Evolutionary conservation across 2,329 filamentous ascomycete genomes (phyloP), one percentile per base, ranked within the genome.

Genomic region (Calonectria honghensis): DNA sequence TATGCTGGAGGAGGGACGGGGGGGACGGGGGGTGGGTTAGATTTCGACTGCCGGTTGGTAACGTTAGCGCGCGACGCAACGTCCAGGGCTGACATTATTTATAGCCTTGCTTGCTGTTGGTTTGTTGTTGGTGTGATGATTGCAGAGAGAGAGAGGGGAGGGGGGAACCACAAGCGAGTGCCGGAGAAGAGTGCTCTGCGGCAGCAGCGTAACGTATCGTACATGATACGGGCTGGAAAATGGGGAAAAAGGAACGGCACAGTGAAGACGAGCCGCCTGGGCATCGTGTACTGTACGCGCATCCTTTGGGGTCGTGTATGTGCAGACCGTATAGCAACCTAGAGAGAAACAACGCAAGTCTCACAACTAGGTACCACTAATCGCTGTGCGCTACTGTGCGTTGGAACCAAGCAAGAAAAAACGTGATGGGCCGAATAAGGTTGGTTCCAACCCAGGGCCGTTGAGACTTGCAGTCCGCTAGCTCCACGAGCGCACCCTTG

Each of bases 391-490:
- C 52, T 57, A 57, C 52, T 57, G 52, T 57, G 52, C 52, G 52
- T 57, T 57, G 52, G 31, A 57, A 11, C 52, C 29, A 50, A 48
- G 61, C 24, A 65, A 63, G 57, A 16, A 63, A 32, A 63, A 63
- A 41, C 67, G 67, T 48, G 52, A 20, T 51, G 54, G 54, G 32
- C 37, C 54, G 54, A 70, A 70, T 70, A 70, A 70, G 67, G 67
- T 70, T 70, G 67, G 67, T 32, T 70, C 67, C 50, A 61, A 29
- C 35, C 41, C 67, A 70, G 54, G 67, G 67, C 67, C 67, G 67
- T 70, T 70, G 67, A 50, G 54, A 70, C 67, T 63, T 63, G 67
- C 67, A 61, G 45, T 63, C 48, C 48, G 54, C 67, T 63, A 63
- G 57, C 41, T 63, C 54, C 41, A 39, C 29, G 39, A 31, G 29